Percentiles rank a stretch among this genome's conserved stretches.
Evolutionary conservation across 306 rosid species (phyloP).

Genomic region (Comarum palustre): DNA sequence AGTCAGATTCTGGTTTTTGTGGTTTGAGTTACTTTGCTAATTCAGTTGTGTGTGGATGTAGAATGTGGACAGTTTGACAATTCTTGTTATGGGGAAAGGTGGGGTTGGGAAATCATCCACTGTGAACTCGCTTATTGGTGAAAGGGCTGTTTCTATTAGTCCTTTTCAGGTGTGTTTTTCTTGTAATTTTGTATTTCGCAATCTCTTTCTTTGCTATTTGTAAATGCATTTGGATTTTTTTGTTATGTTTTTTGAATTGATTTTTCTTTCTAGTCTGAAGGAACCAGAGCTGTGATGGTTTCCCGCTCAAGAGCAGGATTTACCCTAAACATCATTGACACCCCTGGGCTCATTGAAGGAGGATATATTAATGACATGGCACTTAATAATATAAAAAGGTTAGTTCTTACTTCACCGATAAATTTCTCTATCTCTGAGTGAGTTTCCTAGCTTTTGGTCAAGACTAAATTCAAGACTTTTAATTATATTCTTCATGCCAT

Average conservation of each 20-base stretch:
- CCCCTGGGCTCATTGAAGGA: constrained; percentile 98
- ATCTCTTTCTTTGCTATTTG: not conserved
- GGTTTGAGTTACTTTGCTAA: constrained; percentile 8
- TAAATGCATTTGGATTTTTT: constrained; percentile 16
- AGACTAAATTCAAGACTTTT: not conserved
- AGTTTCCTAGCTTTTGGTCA: not conserved
- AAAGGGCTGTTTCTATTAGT: constrained; percentile 77
- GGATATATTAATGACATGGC: constrained; percentile 81
- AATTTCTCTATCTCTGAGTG: not conserved
- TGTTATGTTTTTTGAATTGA: not conserved
- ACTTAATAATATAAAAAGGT: constrained; percentile 76
- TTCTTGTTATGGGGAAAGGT: constrained; percentile 97
- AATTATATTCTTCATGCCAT: not conserved
- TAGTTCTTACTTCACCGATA: not conserved
- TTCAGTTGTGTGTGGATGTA: constrained; percentile 28
- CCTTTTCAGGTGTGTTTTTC: constrained; percentile 72
- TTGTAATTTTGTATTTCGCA: constrained; percentile 6
- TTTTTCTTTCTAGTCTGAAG: constrained; percentile 60
- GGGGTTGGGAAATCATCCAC: constrained; percentile 98
- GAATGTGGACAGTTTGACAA: constrained; percentile 81
- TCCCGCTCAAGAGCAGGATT: constrained; percentile 84
- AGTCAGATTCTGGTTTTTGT: not conserved
- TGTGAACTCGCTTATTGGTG: constrained; percentile 86
- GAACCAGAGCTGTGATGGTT: constrained; percentile 79
- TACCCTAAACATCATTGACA: constrained; percentile 82